A percentile compares a stretch with the other conserved stretches of the same genome.
Evolutionary conservation across 2,329 filamentous ascomycete genomes (phyloP).

Genomic region (Verticillium longisporum): DNA sequence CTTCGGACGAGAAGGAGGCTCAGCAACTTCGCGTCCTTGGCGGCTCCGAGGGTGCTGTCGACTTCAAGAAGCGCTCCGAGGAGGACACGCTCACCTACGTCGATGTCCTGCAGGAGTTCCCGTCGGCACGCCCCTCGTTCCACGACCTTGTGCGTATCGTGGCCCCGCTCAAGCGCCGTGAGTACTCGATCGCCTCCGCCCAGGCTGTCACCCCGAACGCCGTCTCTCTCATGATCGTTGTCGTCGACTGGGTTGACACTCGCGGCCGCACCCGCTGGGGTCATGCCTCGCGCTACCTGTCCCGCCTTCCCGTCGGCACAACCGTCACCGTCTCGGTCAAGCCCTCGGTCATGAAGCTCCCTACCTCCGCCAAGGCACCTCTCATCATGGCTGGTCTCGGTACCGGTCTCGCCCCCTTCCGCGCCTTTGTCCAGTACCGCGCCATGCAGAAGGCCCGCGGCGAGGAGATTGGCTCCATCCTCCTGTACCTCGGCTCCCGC

Average conservation of each 20-base stretch:
- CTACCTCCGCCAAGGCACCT: slow-evolving; percentile 75
- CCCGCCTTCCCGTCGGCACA: slow-evolving; percentile 65
- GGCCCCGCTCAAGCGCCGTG: slow-evolving; percentile 85
- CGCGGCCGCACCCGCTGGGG: slow-evolving; percentile 84
- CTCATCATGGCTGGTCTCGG: slow-evolving; percentile 99
- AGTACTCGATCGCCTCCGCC: slow-evolving; percentile 98
- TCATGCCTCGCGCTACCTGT: slow-evolving; percentile 87
- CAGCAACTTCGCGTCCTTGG: slow-evolving; percentile 70
- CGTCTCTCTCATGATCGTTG: slow-evolving; percentile 95
- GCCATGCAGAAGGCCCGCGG: slow-evolving; percentile 97
- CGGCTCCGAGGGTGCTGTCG: slow-evolving; percentile 70
- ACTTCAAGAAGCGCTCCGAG: slow-evolving; percentile 89
- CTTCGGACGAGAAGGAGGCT: slow-evolving; percentile 75
- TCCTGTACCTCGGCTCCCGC: slow-evolving; percentile 93
- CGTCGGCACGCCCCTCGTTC: slow-evolving; percentile 81
- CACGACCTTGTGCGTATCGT: slow-evolving; percentile 85
- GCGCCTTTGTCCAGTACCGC: slow-evolving; percentile 95
- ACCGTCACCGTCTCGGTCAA: slow-evolving; percentile 90
- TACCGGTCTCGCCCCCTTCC: slow-evolving; percentile 97
- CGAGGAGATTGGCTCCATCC: slow-evolving; percentile 86
- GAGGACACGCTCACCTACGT: slow-evolving; percentile 88
- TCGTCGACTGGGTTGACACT: slow-evolving; percentile 90
- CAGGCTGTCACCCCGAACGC: slow-evolving; percentile 86
- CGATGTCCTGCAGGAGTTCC: slow-evolving; percentile 83
- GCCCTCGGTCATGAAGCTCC: slow-evolving; percentile 99